phyloP scores from a whole-genome alignment of 768 basidiomycete genomes.

The Calocera cornea region DNA sequence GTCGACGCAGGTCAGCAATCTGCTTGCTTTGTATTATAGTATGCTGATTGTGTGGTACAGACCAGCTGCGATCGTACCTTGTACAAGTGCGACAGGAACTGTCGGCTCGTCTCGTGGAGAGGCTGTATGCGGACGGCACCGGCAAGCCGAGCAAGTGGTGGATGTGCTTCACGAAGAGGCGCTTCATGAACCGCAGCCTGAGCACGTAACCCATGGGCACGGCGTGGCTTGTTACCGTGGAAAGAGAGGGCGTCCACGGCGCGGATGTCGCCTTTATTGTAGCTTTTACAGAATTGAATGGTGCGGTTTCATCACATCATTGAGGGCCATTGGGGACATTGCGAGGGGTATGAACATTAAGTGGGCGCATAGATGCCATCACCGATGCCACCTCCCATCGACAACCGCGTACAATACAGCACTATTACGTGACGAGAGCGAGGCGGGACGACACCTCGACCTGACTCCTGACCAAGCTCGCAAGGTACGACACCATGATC shows the following conservation, averaged over 20 bases:
- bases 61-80: conserved; percentile 59
- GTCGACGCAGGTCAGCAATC: conserved; percentile 54
- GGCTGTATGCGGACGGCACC: conserved; percentile 82
- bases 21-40: conserved; percentile 16
- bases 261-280: background rate
- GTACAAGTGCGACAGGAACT: conserved; percentile 88
- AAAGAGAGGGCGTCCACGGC: background rate
- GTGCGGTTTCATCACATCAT: background rate
- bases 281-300: conserved; percentile 1
- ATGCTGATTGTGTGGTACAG: background rate
- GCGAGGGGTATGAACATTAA: conserved; percentile 3
- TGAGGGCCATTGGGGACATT: background rate
- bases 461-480: conserved; percentile 84
- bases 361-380: background rate
- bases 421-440: conserved; percentile 42
- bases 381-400: background rate
- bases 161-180: conserved; percentile 98
- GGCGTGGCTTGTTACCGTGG: background rate
- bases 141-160: conserved; percentile 99
- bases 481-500: conserved; percentile 88
- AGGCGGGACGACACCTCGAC: conserved; percentile 82
- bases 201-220: conserved; percentile 33
- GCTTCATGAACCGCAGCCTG: conserved; percentile 87
- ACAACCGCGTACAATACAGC: background rate
- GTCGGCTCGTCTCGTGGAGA: conserved; percentile 70